Evolutionary conservation across 2,329 filamentous ascomycete species (phyloP), one percentile per base, ranked within the genome.

Genomic region (Knufia fluminis): DNA sequence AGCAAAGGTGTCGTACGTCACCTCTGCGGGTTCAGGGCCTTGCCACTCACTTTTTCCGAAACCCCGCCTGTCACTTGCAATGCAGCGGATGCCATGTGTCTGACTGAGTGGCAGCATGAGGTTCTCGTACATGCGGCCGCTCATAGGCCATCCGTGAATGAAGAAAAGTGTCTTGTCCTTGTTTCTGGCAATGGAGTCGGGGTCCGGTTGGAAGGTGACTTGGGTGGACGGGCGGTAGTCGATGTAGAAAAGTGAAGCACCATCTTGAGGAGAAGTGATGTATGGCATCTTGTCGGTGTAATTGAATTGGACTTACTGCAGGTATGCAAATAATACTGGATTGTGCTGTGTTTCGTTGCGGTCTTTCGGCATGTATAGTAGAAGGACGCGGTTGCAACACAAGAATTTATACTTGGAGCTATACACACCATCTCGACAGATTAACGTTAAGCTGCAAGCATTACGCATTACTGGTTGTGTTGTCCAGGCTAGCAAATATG

Each of bases 121-220:
- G 22, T 58, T 54, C 17, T 62, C 61, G 44, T 57, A 64, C 57
- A 63, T 60, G n/a, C 54, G 49, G 14, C 59, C 58, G 17, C 58
- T 60, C 52, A 62, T 59, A n/a, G 61, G 61, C 61, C 61, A 64
- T 17, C 61, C 60, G 40, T 63, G 60, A 35, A 63, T 59, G 52
- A 62, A 63, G 33, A 63, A 55, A 3, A 63, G 49, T 10, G 56
- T 45, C 3, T 54, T 36, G 24, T 57, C 31, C 32, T 42, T 17
- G 26, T 55, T 44, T 28, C 52, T 49, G 32, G 49, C 32, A 54
- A 52, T 35, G 26, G 49, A 16, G 42, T 33, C 17, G 33, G 23
- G 22, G 23, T 38, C 31, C 7, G 31, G 43, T 6, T 19, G 44
- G 23, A 42, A 35, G 14, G 14, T 4, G n/a, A 31, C 26, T 3